These are phyloP conservation scores for Pythium graminicola DNA, from an alignment of 352 stramenopile species.

Conservation along the genomic window DNA sequence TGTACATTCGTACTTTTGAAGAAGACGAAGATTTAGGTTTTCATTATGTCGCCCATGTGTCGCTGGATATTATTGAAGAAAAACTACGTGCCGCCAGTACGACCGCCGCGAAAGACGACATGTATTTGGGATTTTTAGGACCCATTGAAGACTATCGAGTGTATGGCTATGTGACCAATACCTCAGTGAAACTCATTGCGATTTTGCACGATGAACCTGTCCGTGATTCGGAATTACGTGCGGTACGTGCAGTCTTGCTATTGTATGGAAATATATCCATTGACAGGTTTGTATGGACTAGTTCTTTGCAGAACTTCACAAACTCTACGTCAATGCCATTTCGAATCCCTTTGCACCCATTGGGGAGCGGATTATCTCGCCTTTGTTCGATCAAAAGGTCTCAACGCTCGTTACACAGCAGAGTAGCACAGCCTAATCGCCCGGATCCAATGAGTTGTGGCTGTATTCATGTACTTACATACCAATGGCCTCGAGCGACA, in stretches of 20 bases:
- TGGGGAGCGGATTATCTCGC: conserved; percentile 73
- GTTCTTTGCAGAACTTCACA: conserved; percentile 82
- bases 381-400: conserved; percentile 74
- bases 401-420: conserved; percentile 70
- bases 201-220: conserved; percentile 70
- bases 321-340: conserved; percentile 82
- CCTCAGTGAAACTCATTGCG: conserved; percentile 73
- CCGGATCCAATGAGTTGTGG: neutral
- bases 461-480: conserved; percentile 32
- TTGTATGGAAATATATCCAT: neutral
- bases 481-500: conserved; percentile 54
- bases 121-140: conserved; percentile 81
- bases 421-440: conserved; percentile 30
- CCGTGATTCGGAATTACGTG: conserved; percentile 72
- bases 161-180: conserved; percentile 85
- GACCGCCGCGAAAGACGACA: conserved; percentile 65
- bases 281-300: conserved; percentile 13
- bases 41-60: conserved; percentile 83
- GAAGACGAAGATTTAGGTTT: conserved; percentile 82
- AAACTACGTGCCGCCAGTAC: conserved; percentile 47
- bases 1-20: conserved; percentile 80
- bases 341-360: conserved; percentile 82
- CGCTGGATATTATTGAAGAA: conserved; percentile 82
- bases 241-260: conserved; percentile 27
- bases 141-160: conserved; percentile 83